Percentiles rank a stretch among this genome's conserved stretches.
Conservation (phyloP, 805 yeast genomes). For the Candida cerambycidarum region DNA sequence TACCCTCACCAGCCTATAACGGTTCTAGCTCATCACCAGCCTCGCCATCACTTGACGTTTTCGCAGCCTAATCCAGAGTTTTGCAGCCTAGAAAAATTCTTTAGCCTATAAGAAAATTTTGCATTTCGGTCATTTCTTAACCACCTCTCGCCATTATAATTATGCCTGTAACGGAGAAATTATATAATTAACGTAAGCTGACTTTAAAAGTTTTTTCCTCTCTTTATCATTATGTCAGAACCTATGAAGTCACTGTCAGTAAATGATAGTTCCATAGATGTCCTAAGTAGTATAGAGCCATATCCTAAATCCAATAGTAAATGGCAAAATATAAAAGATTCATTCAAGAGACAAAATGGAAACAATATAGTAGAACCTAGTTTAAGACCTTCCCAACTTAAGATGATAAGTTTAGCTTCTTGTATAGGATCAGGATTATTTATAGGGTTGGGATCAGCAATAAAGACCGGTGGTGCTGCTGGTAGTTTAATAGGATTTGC, state of each 20-base stretch:
- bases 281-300: background rate
- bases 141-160: no score
- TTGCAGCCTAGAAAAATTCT: constrained; percentile 1
- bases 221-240: background rate
- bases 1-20: no score
- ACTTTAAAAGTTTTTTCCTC: no score
- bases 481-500: constrained; percentile 39
- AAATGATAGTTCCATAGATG: background rate
- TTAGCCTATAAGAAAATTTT: constrained; percentile 1
- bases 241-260: constrained; percentile 1
- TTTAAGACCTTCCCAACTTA: constrained; percentile 31
- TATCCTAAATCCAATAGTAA: background rate
- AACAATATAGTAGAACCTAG: constrained; percentile 15
- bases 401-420: constrained; percentile 43
- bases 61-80: background rate
- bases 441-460: constrained; percentile 40
- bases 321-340: constrained; percentile 4
- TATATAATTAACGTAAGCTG: background rate
- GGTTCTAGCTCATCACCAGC: background rate
- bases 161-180: constrained; percentile 1
- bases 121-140: no score
- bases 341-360: constrained; percentile 23
- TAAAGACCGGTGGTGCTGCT: constrained; percentile 36
- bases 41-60: constrained; percentile 1
- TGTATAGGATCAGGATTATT: constrained; percentile 44